A percentile compares a stretch with the other conserved stretches of the same genome.
Evolutionary conservation across 176 grass and related monocot species (phyloP).

Genomic region (Triticum turgidum): DNA sequence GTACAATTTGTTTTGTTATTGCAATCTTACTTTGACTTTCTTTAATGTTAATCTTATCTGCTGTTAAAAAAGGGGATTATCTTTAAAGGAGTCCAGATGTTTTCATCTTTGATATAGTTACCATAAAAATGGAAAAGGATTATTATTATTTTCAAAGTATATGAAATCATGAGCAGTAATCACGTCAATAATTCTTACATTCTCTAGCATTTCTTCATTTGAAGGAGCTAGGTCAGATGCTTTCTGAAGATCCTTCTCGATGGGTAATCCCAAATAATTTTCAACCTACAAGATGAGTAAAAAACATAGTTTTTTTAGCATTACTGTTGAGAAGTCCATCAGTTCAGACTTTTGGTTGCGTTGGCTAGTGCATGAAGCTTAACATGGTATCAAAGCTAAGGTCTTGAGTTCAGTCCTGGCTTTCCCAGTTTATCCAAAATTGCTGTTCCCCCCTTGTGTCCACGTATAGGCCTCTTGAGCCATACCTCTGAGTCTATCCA

Average conservation of each 20-base stretch:
- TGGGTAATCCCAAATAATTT: constrained; percentile 23
- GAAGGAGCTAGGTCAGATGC: constrained; percentile 24
- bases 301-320: background rate
- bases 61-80: background rate
- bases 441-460: too few relatives aligned
- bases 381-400: too few relatives aligned
- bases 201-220: constrained; percentile 22
- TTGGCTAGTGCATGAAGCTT: too few relatives aligned
- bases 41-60: background rate
- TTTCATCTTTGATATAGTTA: background rate
- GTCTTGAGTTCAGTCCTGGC: too few relatives aligned
- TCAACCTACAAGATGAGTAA: constrained; percentile 23
- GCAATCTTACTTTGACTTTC: background rate
- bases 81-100: background rate
- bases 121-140: background rate
- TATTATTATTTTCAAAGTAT: constrained; percentile 14
- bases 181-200: constrained; percentile 16
- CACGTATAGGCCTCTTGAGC: too few relatives aligned
- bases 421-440: too few relatives aligned
- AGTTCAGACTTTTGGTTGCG: too few relatives aligned
- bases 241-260: constrained; percentile 19
- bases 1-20: background rate
- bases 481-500: too few relatives aligned
- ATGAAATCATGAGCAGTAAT: background rate
- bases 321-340: background rate